Base-by-base conservation (phyloP, 2,329 filamentous ascomycete genomes). In the Nakataea oryzae region DNA sequence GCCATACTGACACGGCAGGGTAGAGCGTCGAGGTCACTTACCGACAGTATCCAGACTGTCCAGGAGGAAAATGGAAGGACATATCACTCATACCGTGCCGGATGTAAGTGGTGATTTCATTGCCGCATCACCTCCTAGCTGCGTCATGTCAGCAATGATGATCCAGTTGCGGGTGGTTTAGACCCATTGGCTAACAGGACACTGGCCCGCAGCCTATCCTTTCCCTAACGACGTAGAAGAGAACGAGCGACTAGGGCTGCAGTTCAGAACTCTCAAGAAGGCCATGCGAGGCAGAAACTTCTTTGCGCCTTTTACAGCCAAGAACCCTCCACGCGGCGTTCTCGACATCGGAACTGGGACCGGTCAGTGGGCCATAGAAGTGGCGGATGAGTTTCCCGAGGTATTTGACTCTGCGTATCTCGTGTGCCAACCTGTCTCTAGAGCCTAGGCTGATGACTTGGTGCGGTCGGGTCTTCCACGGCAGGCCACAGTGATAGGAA, bases 351-450 rank as follows among this genome's bases (percentile, higher is more conserved):
- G 78, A 50, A 82, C 80, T 0, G 80, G 82, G 64, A 81, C 81
- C 50, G 80, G 80, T 54, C 84, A 84, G 70, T 89, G 87, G 87
- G 84, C 86, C 14, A 85, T 90, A 63, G 83, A 88, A 67, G 82
- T 90, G 76, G 85, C 84, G 67, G 82, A 86, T 66, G 69, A 76
- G 59, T 88, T 86, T 64, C 86, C 86, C 14, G 69, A 79, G 4
- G 61, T 62, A 62, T 24, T 61, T 56, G 34, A 12, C 21, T 21
- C 34, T 6, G 3, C 34, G 34, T 8, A 3, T 17, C n/a, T n/a
- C 14, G 13, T 21, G 21, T 41, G 17, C 56, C 59, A n/a, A 59
- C 59, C 12, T 56, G 24, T 32, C 21, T 4, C 32, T 26, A 32
- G 26, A 3, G 29, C 50, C 26, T 24, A 28, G 26, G 3, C 56